phyloP scores from a whole-genome alignment of 306 rosid genomes.

The Inga leiocalycina region DNA sequence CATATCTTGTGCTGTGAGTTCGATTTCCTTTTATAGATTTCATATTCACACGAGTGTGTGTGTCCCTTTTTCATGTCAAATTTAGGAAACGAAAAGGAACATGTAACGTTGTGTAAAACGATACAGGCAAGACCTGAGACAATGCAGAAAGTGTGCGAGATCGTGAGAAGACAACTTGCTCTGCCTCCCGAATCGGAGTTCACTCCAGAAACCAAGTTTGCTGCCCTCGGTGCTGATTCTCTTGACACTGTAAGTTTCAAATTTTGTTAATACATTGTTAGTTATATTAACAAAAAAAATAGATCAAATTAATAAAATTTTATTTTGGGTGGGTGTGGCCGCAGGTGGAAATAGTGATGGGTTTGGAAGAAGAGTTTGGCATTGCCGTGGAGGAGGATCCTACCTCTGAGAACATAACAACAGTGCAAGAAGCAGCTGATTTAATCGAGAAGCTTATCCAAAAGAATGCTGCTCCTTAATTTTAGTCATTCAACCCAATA shows the following conservation, averaged over 20 bases:
- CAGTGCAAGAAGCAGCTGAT: constrained; percentile 58
- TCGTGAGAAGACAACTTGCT: constrained; percentile 61
- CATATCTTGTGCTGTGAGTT: constrained; percentile 56
- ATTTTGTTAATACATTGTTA: too few relatives aligned
- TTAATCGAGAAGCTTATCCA: constrained; percentile 52
- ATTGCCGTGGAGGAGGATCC: constrained; percentile 48
- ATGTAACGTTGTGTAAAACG: neutral
- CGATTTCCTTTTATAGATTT: neutral
- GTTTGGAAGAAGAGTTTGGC: constrained; percentile 53
- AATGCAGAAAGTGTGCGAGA: constrained; percentile 46
- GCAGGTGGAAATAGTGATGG: constrained; percentile 66
- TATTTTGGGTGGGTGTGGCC: neutral
- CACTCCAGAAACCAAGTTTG: constrained; percentile 53
- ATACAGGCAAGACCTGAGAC: constrained; percentile 42
- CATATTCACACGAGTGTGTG: neutral
- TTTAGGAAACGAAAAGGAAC: neutral
- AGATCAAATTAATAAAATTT: neutral
- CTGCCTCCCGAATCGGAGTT: constrained; percentile 47
- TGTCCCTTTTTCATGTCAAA: neutral
- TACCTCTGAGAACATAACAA: constrained; percentile 45
- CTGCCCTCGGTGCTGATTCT: constrained; percentile 63
- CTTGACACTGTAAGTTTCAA: constrained; percentile 52
- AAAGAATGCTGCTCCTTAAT: constrained; percentile 34
- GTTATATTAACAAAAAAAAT: neutral
- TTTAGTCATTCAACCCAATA: neutral